A percentile compares a stretch with the other conserved stretches of the same genome.
Evolutionary conservation across 371 early-diverging fungal species (phyloP).

Genomic region (Apophysomyces sp.): DNA sequence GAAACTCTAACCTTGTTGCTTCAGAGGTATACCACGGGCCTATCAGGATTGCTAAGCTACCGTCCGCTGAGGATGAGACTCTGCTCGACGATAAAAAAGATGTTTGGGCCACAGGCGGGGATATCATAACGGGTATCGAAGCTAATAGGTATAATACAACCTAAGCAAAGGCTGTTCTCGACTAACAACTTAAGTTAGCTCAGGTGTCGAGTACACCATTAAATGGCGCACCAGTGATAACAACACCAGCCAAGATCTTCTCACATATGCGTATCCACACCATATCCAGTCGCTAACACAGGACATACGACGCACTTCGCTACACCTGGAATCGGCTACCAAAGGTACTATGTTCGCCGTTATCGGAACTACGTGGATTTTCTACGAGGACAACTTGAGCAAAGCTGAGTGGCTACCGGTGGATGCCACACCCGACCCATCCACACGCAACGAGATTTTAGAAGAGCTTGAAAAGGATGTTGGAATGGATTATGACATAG

Average conservation of each 20-base stretch:
- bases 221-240: slow-evolving; percentile 44
- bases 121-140: not conserved
- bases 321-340: slow-evolving; percentile 45
- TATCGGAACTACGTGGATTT: slow-evolving; percentile 54
- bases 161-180: not conserved
- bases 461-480: slow-evolving; percentile 40
- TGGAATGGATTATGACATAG: slow-evolving; percentile 34
- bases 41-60: slow-evolving; percentile 51
- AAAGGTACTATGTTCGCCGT: slow-evolving; percentile 73
- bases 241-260: slow-evolving; percentile 9
- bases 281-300: slow-evolving; percentile 43
- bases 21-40: slow-evolving; percentile 38
- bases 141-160: not conserved
- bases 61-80: slow-evolving; percentile 27
- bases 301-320: slow-evolving; percentile 9
- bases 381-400: slow-evolving; percentile 45
- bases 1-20: slow-evolving; percentile 24
- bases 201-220: slow-evolving; percentile 39
- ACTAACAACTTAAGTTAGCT: slow-evolving; percentile 10
- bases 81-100: slow-evolving; percentile 41
- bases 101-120: slow-evolving; percentile 53
- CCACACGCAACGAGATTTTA: slow-evolving; percentile 37
- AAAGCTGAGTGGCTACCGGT: slow-evolving; percentile 37
- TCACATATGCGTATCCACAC: slow-evolving; percentile 60
- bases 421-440: slow-evolving; percentile 29